phyloP scores from a whole-genome alignment of 2,329 filamentous ascomycete genomes.

The Epichloe elymi region DNA sequence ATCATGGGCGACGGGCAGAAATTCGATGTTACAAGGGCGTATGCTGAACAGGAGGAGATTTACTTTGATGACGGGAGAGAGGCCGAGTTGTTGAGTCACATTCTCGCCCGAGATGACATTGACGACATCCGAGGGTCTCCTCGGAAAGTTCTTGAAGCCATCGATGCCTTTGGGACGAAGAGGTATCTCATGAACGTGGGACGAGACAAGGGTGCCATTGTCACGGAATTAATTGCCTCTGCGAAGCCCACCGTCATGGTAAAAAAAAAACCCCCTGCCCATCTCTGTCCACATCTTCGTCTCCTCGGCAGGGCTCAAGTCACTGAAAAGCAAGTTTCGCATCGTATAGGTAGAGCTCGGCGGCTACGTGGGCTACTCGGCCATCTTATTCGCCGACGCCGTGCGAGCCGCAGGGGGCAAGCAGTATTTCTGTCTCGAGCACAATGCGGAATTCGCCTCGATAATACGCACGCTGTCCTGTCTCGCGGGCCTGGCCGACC shows the following conservation, averaged over 20 bases:
- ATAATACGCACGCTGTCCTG: slow-evolving; percentile 57
- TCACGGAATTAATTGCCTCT: slow-evolving; percentile 53
- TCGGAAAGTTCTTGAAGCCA: slow-evolving; percentile 48
- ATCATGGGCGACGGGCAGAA: neutral
- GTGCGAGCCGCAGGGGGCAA: slow-evolving; percentile 49
- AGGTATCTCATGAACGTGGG: slow-evolving; percentile 68
- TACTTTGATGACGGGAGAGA: slow-evolving; percentile 60
- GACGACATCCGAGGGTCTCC: slow-evolving; percentile 53
- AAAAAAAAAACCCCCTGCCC: no score
- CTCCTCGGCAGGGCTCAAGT: neutral
- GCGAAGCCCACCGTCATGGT: slow-evolving; percentile 53
- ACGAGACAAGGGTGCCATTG: slow-evolving; percentile 57
- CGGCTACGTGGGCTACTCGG: slow-evolving; percentile 72
- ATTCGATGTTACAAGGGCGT: slow-evolving; percentile 27
- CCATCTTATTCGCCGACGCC: slow-evolving; percentile 59
- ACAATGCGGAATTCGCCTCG: slow-evolving; percentile 60
- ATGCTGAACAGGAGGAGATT: slow-evolving; percentile 27
- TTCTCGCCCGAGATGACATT: slow-evolving; percentile 49
- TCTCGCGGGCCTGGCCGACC: slow-evolving; percentile 56
- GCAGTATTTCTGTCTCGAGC: slow-evolving; percentile 58
- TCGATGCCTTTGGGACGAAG: slow-evolving; percentile 46
- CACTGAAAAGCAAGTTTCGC: neutral
- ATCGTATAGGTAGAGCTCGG: slow-evolving; percentile 52
- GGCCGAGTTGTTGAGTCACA: slow-evolving; percentile 56
- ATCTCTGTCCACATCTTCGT: neutral